Evolutionary conservation across 2,329 filamentous ascomycete genomes (phyloP).

Genomic region (Apiospora malaysiana): DNA sequence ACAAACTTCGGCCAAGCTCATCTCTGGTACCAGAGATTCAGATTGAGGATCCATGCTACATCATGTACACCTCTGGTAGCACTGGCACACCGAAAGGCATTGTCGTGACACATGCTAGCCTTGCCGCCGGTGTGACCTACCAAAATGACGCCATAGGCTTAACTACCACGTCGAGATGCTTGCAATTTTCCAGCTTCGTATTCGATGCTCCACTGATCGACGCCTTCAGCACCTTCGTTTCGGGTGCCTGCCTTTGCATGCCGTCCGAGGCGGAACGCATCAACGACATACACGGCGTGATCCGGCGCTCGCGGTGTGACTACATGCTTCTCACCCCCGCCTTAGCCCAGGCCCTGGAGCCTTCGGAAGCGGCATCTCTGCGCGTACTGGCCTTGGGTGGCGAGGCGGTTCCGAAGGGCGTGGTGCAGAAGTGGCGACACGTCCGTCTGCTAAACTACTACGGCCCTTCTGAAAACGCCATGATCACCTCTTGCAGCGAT

Average conservation of each 20-base stretch:
- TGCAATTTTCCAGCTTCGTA: too few species aligned
- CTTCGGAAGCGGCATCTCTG: constrained; percentile 19
- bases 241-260: constrained; percentile 55
- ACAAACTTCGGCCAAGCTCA: too few species aligned
- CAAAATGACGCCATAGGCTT: not conserved
- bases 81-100: constrained; percentile 13
- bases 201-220: constrained; percentile 27
- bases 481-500: not conserved
- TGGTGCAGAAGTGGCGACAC: not conserved
- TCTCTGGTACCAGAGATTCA: too few species aligned
- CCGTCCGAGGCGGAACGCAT: constrained; percentile 55
- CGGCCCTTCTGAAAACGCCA: not conserved
- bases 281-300: constrained; percentile 19
- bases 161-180: constrained; percentile 30
- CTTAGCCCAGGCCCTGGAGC: constrained; percentile 11
- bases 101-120: not conserved
- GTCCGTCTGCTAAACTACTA: constrained; percentile 1
- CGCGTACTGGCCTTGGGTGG: constrained; percentile 20
- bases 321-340: constrained; percentile 22
- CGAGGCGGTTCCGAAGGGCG: not conserved
- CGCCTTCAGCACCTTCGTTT: constrained; percentile 57
- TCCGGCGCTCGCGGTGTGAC: constrained; percentile 15
- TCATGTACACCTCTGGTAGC: constrained; percentile 10
- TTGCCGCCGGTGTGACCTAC: too few species aligned
- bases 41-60: not conserved